Evolutionary conservation across 2,329 filamentous ascomycete genomes (phyloP), one percentile per base, ranked within the genome.

Genomic region (Colletotrichum simmondsii): DNA sequence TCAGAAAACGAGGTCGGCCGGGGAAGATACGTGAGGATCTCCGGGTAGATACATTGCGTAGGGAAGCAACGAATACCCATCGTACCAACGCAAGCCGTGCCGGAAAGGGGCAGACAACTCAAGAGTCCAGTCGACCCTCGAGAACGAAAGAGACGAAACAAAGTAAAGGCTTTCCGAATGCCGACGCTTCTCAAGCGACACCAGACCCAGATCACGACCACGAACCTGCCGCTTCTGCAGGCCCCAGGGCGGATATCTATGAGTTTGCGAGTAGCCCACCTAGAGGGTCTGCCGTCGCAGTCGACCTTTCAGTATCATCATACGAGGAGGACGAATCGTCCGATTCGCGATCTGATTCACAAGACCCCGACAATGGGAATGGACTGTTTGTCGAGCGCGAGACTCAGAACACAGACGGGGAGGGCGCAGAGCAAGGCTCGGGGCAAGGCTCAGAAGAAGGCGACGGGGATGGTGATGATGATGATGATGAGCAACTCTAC

Each of bases 361-460:
- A 11, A 32, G 16, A 30, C 16, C 16, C 35, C 2, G 53, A 49
- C 26, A 24, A 24, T 12, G 32, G 35, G 11, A 10, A 58, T 32
- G 63, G 63, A 5, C 53, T 58, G 19, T 65, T 58, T 46, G 63
- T 65, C 24, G 24, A 46, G 35, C 63, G 56, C 42, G 63, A 58
- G 19, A 30, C 5, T 24, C 52, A 58, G 5, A 35, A 22, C 22
- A 8, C 11, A 30, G 63, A 65, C 11, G 35, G 24, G 42, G n/a
- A 19, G 32, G 24, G 30, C 30, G 30, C 10, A 11, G 30, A 32
- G 30, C 30, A 32, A 32, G 30, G 30, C 30, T 32, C 10, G 8
- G 30, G 8, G 2, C 30, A 32, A 32, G 30, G 16, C 5, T 12
- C 16, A 19, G 59, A 49, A 3, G 37, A 64, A 28, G n/a, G 8